Conservation (phyloP, 2,329 filamentous ascomycete genomes). For the Cadophora malorum region DNA sequence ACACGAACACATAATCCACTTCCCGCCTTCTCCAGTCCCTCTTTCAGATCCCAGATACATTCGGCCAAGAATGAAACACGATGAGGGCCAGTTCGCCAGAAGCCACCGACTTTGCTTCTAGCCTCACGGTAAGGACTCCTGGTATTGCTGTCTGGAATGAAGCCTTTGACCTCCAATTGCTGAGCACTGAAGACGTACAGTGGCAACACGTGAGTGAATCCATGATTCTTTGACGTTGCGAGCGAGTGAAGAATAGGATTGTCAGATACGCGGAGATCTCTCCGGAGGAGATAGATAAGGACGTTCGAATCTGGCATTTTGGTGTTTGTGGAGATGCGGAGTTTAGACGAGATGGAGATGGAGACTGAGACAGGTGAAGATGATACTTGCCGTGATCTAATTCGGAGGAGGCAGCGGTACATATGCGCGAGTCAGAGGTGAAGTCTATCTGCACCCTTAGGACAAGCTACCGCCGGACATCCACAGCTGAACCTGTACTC, state of each 20-base stretch:
- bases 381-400: slow-evolving; percentile 1
- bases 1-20: slow-evolving; percentile 70
- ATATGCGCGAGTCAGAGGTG: slow-evolving; percentile 9
- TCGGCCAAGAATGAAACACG: slow-evolving; percentile 75
- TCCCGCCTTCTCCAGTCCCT: slow-evolving; percentile 60
- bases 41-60: slow-evolving; percentile 75
- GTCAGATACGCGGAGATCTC: slow-evolving; percentile 75
- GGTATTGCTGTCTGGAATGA: slow-evolving; percentile 57
- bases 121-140: slow-evolving; percentile 73
- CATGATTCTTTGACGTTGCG: slow-evolving; percentile 55
- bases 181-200: slow-evolving; percentile 72
- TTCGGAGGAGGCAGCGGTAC: slow-evolving; percentile 5
- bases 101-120: slow-evolving; percentile 66
- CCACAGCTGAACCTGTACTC: not conserved
- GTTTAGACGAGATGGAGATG: not conserved
- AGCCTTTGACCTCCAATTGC: slow-evolving; percentile 78
- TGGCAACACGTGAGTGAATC: slow-evolving; percentile 73
- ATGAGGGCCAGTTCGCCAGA: slow-evolving; percentile 77
- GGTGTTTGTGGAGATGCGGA: slow-evolving; percentile 16
- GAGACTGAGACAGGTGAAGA: not conserved
- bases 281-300: slow-evolving; percentile 73
- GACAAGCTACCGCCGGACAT: not conserved
- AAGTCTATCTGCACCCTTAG: not conserved
- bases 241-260: slow-evolving; percentile 74
- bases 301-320: slow-evolving; percentile 54